phyloP scores from a whole-genome alignment of 2,329 filamentous ascomycete species.

The Alternaria sp. region DNA sequence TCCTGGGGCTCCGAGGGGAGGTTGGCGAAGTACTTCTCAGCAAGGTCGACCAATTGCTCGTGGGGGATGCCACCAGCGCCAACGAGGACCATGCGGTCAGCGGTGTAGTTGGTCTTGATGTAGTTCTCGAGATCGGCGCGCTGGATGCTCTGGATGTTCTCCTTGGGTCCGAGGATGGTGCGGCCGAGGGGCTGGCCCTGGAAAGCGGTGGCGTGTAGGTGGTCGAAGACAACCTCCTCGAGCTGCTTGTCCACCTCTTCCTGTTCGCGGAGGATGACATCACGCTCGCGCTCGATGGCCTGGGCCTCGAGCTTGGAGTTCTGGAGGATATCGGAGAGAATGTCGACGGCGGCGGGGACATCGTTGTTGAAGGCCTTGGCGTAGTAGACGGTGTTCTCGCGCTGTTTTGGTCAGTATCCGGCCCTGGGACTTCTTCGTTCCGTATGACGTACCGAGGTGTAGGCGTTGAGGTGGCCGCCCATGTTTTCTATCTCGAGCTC shows the following conservation, averaged over 20 bases:
- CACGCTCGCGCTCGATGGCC: conserved; percentile 95
- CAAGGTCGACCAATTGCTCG: conserved; percentile 90
- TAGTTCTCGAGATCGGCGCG: conserved; percentile 90
- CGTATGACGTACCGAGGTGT: conserved; percentile 81
- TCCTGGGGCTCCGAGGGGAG: conserved; percentile 78
- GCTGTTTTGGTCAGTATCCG: conserved; percentile 59
- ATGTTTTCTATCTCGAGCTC: conserved; percentile 99
- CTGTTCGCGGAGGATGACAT: conserved; percentile 97
- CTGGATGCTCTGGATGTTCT: conserved; percentile 98
- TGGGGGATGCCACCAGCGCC: conserved; percentile 94
- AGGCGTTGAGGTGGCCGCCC: conserved; percentile 98
- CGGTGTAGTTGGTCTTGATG: conserved; percentile 99
- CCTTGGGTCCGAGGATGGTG: conserved; percentile 94
- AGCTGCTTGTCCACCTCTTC: conserved; percentile 99
- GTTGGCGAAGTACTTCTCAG: conserved; percentile 90
- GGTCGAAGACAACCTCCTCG: conserved; percentile 99
- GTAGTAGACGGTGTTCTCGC: conserved; percentile 99
- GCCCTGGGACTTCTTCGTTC: not conserved
- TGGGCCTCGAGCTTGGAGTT: conserved; percentile 96
- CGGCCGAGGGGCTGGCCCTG: conserved; percentile 95
- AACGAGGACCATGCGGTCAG: conserved; percentile 98
- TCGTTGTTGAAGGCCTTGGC: conserved; percentile 99
- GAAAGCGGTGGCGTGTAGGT: conserved; percentile 97
- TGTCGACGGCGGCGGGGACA: conserved; percentile 94
- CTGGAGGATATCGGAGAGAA: conserved; percentile 98